phyloP scores from a whole-genome alignment of 2,329 filamentous ascomycete genomes.

The Coniella vitis region DNA sequence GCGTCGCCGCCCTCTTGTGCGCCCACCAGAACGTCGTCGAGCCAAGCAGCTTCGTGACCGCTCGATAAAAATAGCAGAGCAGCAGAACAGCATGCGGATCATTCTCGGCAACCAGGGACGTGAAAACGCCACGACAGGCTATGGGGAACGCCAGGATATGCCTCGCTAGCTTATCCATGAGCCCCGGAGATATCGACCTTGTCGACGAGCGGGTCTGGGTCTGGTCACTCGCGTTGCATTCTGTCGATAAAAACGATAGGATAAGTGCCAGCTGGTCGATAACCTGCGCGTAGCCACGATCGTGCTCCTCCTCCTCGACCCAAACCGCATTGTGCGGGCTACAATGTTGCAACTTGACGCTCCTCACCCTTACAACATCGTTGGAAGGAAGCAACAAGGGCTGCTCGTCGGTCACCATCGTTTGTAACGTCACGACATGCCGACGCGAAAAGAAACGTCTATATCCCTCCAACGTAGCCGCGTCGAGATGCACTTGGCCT shows the following conservation, averaged over 20 bases:
- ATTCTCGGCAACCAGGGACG: slow-evolving; percentile 3
- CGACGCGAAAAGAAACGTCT: neutral
- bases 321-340: no score
- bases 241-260: slow-evolving; percentile 9
- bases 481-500: slow-evolving; percentile 1
- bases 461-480: neutral
- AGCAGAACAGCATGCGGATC: slow-evolving; percentile 12
- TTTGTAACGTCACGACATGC: neutral
- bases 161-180: slow-evolving; percentile 8
- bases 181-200: no score
- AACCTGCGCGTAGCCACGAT: neutral
- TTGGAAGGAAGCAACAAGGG: no score
- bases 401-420: no score
- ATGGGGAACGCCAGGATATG: slow-evolving; percentile 15
- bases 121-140: slow-evolving; percentile 15
- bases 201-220: no score
- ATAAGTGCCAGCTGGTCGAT: slow-evolving; percentile 11
- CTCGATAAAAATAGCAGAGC: slow-evolving; percentile 18
- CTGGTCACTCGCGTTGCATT: neutral
- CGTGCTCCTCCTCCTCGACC: no score
- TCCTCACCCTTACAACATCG: no score
- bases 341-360: no score
- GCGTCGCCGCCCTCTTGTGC: slow-evolving; percentile 7
- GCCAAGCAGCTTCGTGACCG: slow-evolving; percentile 9
- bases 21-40: slow-evolving; percentile 15